phyloP scores from a whole-genome alignment of 495 filamentous ascomycete genomes.

The Penicillium cosmopolitanum region DNA sequence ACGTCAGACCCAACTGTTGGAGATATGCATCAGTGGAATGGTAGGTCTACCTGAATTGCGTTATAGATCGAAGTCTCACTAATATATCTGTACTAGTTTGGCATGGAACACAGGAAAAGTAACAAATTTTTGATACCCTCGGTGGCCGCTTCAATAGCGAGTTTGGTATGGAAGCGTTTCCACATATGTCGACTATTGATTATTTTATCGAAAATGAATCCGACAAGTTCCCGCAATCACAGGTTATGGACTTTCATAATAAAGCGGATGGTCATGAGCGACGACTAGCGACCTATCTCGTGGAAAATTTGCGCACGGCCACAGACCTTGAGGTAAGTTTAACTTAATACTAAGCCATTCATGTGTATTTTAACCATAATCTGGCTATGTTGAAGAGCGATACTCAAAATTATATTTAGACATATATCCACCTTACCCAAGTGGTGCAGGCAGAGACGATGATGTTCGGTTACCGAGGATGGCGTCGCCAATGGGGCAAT shows the following conservation, averaged over 20 bases:
- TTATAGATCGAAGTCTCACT: slow-evolving; percentile 6
- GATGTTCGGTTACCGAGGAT: slow-evolving; percentile 83
- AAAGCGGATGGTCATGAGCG: slow-evolving; percentile 92
- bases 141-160: slow-evolving; percentile 92
- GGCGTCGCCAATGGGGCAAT: slow-evolving; percentile 88
- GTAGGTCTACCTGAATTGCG: slow-evolving; percentile 25
- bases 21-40: slow-evolving; percentile 96
- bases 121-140: slow-evolving; percentile 87
- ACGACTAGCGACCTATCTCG: slow-evolving; percentile 84
- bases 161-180: slow-evolving; percentile 96
- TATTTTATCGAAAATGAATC: slow-evolving; percentile 72
- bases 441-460: slow-evolving; percentile 90
- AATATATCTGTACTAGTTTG: slow-evolving; percentile 59
- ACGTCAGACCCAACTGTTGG: slow-evolving; percentile 82
- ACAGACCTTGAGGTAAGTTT: slow-evolving; percentile 59
- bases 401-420: slow-evolving; percentile 49
- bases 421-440: slow-evolving; percentile 89
- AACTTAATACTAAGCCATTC: slow-evolving; percentile 9
- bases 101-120: slow-evolving; percentile 91
- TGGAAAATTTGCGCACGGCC: slow-evolving; percentile 76
- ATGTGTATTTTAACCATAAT: too few relatives aligned
- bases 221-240: slow-evolving; percentile 85
- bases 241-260: slow-evolving; percentile 93
- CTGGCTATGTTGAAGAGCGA: background rate
- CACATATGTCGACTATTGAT: slow-evolving; percentile 79